Evolutionary conservation across 306 rosid genomes (phyloP), one percentile per base, ranked within the genome.

Genomic region (Ochetophila trinervis): DNA sequence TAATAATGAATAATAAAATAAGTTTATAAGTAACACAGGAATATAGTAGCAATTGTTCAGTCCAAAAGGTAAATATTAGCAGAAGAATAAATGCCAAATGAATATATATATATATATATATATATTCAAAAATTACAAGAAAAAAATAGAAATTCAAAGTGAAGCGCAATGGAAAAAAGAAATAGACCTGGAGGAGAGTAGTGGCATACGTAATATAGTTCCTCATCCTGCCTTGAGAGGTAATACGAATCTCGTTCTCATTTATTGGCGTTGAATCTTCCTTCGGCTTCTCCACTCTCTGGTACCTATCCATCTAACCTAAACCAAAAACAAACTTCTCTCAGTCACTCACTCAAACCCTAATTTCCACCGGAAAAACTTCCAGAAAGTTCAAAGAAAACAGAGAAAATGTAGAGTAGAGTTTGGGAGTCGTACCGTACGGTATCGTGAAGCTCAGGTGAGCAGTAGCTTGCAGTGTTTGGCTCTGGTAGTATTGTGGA

Each of bases 211-310:
- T 83, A 66, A 88, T 88, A 37, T 86, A 91, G 56, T 86, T 91
- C 62, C 96, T 79, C 91, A 88, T 91, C 72, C 96, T 78, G 51
- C 96, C 97, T 40, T 91, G 97, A 66, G 88, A 60, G 6, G 96
- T 91, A 73, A 91, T 87, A 69, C 94, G 96, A 66, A 91, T 91
- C 83, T 91, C 97, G 49, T 91, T 91, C 80, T 88, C 97, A 40
- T 82, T 85, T 17, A 91, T 88, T 15, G 88, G 84, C 72, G 63
- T 73, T 2, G 60, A 58, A 16, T 83, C 95, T 0, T 78, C 61
- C 71, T 77, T 86, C 10, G 96, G 94, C 80, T 88, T 91, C 86
- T 85, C 96, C 67, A 91, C 95, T 74, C 97, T 85, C 85, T 88
- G 96, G 63, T 88, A 88, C 77, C 96, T 81, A 83, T 91, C 96